A percentile compares a stretch with the other conserved stretches of the same genome.
phyloP scores from a whole-genome alignment of 116 monocot genomes.

The Phalaenopsis hybrid region DNA sequence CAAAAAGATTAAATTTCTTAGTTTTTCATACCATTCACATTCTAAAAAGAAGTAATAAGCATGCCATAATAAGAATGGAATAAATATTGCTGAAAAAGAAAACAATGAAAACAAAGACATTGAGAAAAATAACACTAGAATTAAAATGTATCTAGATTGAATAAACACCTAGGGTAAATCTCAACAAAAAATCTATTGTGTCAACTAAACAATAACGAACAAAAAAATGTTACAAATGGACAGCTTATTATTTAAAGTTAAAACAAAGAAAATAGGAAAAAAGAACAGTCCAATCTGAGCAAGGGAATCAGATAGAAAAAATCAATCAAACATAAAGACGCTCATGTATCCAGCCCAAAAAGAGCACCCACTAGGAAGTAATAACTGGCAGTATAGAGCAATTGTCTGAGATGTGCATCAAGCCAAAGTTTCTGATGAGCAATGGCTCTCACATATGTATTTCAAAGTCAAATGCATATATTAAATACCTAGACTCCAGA shows the following conservation, averaged over 20 bases:
- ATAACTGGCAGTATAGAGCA: background rate
- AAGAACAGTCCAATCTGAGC: background rate
- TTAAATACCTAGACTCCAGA: background rate
- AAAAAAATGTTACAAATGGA: no score
- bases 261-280: background rate
- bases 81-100: background rate
- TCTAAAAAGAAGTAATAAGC: background rate
- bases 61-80: background rate
- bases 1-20: background rate
- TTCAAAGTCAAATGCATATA: background rate
- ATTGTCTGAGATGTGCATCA: background rate
- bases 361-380: background rate
- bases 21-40: background rate
- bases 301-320: background rate
- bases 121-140: background rate
- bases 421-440: background rate
- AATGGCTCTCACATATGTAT: background rate
- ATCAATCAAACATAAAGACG: background rate
- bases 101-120: background rate
- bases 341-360: background rate
- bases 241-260: no score
- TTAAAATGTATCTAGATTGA: background rate
- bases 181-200: background rate
- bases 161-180: background rate
- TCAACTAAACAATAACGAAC: background rate